Evolutionary conservation across 139 green algal species (phyloP).

Genomic region (Chlamydomonas sphaeroides): DNA sequence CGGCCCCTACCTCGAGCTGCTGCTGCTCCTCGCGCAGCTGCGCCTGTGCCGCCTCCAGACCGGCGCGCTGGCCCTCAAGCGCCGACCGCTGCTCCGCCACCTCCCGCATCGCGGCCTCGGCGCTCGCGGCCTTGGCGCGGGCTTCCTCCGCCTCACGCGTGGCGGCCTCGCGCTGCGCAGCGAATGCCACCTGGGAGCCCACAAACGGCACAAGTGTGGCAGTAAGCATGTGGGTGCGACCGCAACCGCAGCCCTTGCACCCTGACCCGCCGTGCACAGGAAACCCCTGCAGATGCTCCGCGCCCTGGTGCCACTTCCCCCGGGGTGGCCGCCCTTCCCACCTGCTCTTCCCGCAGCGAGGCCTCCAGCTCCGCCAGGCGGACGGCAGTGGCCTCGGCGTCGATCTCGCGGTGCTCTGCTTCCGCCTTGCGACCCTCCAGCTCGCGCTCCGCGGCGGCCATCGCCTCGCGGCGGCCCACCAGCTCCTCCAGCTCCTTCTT

Average conservation of each 20-base stretch:
- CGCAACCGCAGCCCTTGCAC: too few species aligned
- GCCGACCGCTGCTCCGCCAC: neutral
- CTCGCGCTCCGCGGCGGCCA: neutral
- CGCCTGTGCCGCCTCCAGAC: neutral
- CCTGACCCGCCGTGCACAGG: too few species aligned
- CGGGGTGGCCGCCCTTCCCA: neutral
- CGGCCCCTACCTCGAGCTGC: constrained; percentile 9
- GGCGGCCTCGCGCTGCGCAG: too few species aligned
- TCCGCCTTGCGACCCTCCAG: neutral
- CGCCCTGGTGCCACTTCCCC: too few species aligned
- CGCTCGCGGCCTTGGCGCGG: too few species aligned
- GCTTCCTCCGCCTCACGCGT: constrained; percentile 12
- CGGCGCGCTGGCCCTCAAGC: neutral
- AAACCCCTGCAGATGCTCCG: too few species aligned
- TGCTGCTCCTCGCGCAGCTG: constrained; percentile 25
- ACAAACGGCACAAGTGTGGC: too few species aligned
- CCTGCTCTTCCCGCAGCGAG: constrained; percentile 12
- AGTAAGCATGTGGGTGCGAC: too few species aligned
- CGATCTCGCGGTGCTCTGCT: constrained; percentile 21
- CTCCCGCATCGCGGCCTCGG: neutral
- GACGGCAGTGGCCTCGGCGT: constrained; percentile 8
- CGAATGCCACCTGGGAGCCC: too few species aligned
- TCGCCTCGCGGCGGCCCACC: neutral
- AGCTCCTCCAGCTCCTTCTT: neutral
- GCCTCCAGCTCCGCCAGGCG: constrained; percentile 28